Evolutionary conservation across 345 rosid genomes (phyloP), one percentile per base, ranked within the genome.

Genomic region (Camelina laxa): DNA sequence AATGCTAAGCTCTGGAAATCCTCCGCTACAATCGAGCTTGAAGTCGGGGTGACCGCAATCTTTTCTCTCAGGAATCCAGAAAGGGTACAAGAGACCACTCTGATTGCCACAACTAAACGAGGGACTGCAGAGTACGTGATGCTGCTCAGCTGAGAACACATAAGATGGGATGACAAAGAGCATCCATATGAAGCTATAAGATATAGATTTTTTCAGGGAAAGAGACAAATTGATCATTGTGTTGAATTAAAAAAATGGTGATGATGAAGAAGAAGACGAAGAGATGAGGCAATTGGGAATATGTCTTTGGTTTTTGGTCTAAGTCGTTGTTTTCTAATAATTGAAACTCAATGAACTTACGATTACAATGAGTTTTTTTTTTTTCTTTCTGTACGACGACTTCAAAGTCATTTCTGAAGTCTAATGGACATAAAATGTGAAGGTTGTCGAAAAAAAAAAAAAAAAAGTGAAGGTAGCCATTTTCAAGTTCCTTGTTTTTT

Each of bases 21-120:
- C 1, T 11, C 2, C 2, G 0, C 0, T 56, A 21, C 86, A 82
- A 1, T 57, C 19, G 3, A 85, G 73, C 69, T 35, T 7, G 47
- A 85, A 85, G n/a, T 62, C 68, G 0, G 77, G 88, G 50, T 33
- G 70, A 21, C 87, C 87, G 4, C 87, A 84, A 0, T 22, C 61
- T 42, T 45, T 61, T 9, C 59, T 76, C 3, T 60, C 55, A n/a
- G 65, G 2, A 3, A 0, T 36, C 80, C 83, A 81, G 78, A 83
- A 83, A 24, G 84, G 84, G 47, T 83, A 83, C 1, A 31, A 56
- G 11, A 81, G 70, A 19, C 38, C 1, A 0, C 1, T 1, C 7
- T 68, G 27, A 24, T 49, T 0, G 2, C 79, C 82, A 3, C 86
- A 83, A 1, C 1, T 16, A 45, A 73, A 47, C 9, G 9, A 13